Base-by-base conservation (phyloP, 2,329 filamentous ascomycete species). In the Hymenoscyphus fraxineus region DNA sequence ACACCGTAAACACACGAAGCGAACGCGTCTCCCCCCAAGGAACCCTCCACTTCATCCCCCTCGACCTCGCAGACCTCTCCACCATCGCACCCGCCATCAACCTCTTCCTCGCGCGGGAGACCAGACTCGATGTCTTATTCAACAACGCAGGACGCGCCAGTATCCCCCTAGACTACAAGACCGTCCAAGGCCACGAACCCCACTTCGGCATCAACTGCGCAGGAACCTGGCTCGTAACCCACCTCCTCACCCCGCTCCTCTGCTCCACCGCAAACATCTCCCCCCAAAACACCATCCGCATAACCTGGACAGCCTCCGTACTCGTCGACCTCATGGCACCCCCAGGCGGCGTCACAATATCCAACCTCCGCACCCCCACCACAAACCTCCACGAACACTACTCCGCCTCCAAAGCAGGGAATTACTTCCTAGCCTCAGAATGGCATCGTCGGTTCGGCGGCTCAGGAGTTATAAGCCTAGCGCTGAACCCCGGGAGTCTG, bases 61-160 rank as follows among this genome's bases (percentile, higher is more conserved):
- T 73, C 39, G 71, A 73, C 59, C 66, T 77, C 5, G 64, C 67
- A 4, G 74, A 77, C 67, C 65, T 77, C 13, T 58, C 61, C 3
- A 73, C 70, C 2, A 63, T 76, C 7, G 73, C 72, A 55, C 38
- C 64, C 7, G 70, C 75, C 9, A 68, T 68, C 0, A 64, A 72
- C 6, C 59, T 62, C 6, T 77, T 79, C 64, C 64, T 76, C 35
- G 62, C 66, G 1, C 64, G 70, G 16, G 75, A 77, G 63, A 32
- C 60, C 3, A 66, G 73, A 12, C 72, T 82, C 0, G 76, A 82
- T 63, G 68, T 80, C 1, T 66, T 82, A 15, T 76, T 80, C 68
- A 79, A 82, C 67, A 82, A 82, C 71, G 80, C 80, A 0, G 80
- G 76, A 12, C 27, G 15, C 16, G 41, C 35, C 10, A 16, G 16